These are phyloP conservation scores for Simplicillium sp. DNA, from an alignment of 2,329 filamentous ascomycete genomes.

Conservation along the genomic window DNA sequence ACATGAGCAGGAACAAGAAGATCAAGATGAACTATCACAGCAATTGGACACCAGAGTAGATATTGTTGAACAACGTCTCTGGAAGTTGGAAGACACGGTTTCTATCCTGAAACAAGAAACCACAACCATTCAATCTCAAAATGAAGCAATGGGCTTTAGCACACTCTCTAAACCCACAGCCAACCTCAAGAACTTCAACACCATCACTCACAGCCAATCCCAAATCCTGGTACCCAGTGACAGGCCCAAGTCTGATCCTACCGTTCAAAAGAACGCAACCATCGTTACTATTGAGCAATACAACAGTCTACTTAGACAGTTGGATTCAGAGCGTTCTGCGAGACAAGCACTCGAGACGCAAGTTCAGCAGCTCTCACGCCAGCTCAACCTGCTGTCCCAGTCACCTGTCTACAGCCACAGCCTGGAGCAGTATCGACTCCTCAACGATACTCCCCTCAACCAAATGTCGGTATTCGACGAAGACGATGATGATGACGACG, in stretches of 20 bases:
- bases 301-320: slow-evolving; percentile 37
- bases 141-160: neutral
- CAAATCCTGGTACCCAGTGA: too few species aligned
- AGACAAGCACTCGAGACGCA: slow-evolving; percentile 46
- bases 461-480: slow-evolving; percentile 31
- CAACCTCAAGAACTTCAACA: too few species aligned
- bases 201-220: too few species aligned
- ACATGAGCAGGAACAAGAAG: too few species aligned
- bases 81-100: too few species aligned
- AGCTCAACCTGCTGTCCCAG: slow-evolving; percentile 37
- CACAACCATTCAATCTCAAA: too few species aligned
- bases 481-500: slow-evolving; percentile 27
- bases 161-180: slow-evolving; percentile 9
- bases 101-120: too few species aligned
- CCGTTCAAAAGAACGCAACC: too few species aligned
- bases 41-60: too few species aligned
- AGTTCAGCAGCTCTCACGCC: slow-evolving; percentile 42
- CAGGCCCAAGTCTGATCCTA: too few species aligned
- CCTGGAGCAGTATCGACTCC: slow-evolving; percentile 20
- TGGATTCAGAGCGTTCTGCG: slow-evolving; percentile 47
- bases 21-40: too few species aligned
- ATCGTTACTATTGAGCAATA: slow-evolving; percentile 35
- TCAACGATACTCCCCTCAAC: slow-evolving; percentile 12
- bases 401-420: slow-evolving; percentile 20
- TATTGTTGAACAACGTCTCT: too few species aligned